phyloP scores from a whole-genome alignment of 2,329 filamentous ascomycete species.

The Sphaerulina musiva region DNA sequence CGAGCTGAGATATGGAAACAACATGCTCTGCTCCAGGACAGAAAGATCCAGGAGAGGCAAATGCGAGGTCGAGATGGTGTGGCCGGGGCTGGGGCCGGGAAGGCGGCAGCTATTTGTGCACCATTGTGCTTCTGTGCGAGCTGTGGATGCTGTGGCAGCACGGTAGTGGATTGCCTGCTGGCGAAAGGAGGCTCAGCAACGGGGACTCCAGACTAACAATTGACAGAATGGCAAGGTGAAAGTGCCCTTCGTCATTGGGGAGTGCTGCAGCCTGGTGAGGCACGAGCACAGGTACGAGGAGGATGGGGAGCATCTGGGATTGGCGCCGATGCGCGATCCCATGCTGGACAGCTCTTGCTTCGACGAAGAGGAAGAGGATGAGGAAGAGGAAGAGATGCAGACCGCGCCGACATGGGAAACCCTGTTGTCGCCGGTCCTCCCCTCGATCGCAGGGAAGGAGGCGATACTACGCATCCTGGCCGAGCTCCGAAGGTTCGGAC shows the following conservation, averaged over 20 bases:
- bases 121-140: background rate
- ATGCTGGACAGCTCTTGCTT: background rate
- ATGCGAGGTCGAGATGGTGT: too few relatives aligned
- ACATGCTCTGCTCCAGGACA: too few relatives aligned
- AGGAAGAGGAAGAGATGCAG: background rate
- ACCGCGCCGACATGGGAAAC: background rate
- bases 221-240: slow-evolving; percentile 1
- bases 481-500: background rate
- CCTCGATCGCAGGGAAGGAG: background rate
- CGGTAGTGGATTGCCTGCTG: background rate
- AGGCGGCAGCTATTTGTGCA: too few relatives aligned
- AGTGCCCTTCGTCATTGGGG: background rate
- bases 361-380: background rate
- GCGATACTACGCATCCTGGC: background rate
- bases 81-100: too few relatives aligned
- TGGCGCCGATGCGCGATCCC: background rate
- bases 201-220: background rate
- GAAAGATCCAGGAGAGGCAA: background rate
- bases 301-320: background rate
- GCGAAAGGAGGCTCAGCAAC: background rate
- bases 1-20: too few relatives aligned
- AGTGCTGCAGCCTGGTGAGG: background rate
- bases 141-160: background rate
- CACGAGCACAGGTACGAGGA: background rate
- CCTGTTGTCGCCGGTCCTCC: background rate